Evolutionary conservation across 768 basidiomycete species (phyloP).

Genomic region (Leccinum pellstonianum): DNA sequence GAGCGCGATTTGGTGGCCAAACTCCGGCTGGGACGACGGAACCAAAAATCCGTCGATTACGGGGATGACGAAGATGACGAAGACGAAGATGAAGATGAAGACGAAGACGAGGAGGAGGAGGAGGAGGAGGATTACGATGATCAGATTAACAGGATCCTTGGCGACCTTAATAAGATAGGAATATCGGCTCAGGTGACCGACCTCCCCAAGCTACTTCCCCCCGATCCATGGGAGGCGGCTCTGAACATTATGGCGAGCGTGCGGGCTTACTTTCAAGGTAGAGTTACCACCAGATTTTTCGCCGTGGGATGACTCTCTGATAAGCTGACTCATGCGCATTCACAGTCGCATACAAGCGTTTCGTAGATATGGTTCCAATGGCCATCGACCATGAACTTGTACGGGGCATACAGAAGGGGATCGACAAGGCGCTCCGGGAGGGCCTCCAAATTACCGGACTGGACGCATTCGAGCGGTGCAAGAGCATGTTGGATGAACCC

Average conservation of each 20-base stretch:
- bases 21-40: background rate
- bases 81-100: too few relatives aligned
- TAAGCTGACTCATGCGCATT: background rate
- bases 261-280: conserved; percentile 75
- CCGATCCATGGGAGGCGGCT: conserved; percentile 54
- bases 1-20: conserved; percentile 7
- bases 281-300: background rate
- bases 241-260: conserved; percentile 70
- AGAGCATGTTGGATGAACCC: conserved; percentile 52
- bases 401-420: conserved; percentile 38
- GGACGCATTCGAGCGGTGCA: conserved; percentile 47
- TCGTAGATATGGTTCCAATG: conserved; percentile 43
- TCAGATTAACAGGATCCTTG: conserved; percentile 33
- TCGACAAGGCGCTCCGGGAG: conserved; percentile 45
- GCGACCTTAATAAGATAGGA: conserved; percentile 19
- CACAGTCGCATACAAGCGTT: conserved; percentile 49
- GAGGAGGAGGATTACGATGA: too few relatives aligned
- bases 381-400: conserved; percentile 41
- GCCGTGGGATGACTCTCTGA: background rate
- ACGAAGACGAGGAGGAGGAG: too few relatives aligned
- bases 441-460: conserved; percentile 53
- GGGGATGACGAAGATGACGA: too few relatives aligned
- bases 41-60: too few relatives aligned
- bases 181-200: conserved; percentile 41
- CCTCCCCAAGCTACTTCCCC: conserved; percentile 48